Evolutionary conservation across 2,329 filamentous ascomycete genomes (phyloP).

Genomic region (Trichoderma sp.): DNA sequence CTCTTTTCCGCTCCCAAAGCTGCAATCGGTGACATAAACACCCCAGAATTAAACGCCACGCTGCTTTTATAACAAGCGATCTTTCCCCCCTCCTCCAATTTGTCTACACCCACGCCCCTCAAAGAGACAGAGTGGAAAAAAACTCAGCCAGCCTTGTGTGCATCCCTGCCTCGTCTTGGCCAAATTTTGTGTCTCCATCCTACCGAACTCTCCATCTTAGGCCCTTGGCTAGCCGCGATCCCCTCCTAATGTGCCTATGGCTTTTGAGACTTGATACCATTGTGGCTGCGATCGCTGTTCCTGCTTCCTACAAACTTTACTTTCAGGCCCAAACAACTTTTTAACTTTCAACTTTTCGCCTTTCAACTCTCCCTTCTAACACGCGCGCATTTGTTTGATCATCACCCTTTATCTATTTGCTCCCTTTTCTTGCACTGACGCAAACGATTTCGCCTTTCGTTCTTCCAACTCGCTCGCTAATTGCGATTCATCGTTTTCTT

Average conservation of each 20-base stretch:
- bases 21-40: background rate
- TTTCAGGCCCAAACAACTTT: background rate
- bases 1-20: background rate
- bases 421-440: background rate
- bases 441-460: background rate
- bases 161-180: conserved; percentile 16
- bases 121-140: background rate
- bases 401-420: background rate
- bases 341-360: background rate
- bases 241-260: background rate
- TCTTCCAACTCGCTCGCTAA: background rate
- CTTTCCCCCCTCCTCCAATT: background rate
- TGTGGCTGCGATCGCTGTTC: conserved; percentile 10
- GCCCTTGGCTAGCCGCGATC: background rate
- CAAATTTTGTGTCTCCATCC: background rate
- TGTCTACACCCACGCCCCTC: background rate
- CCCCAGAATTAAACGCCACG: background rate
- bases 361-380: conserved; percentile 6
- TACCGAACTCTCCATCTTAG: background rate
- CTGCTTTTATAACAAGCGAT: background rate
- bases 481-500: background rate
- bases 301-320: background rate
- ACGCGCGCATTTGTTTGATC: background rate
- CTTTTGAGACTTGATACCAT: background rate
- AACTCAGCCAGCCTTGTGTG: conserved; percentile 2